Evolutionary conservation across 2,329 filamentous ascomycete genomes (phyloP), one percentile per base, ranked within the genome.

Genomic region (Colletotrichum sp.): DNA sequence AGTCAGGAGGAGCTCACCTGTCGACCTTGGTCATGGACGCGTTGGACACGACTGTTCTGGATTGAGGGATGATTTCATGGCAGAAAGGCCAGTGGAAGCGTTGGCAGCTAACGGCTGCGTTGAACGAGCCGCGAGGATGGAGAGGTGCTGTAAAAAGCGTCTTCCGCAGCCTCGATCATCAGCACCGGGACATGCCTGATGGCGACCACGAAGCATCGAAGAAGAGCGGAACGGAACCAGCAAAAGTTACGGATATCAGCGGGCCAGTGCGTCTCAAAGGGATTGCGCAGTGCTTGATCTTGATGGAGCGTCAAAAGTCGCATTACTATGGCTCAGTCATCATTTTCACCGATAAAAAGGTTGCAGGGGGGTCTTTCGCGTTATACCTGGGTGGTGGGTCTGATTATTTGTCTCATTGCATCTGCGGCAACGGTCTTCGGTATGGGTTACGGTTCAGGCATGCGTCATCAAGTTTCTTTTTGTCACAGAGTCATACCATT

Each of bases 371-470:
- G 62, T 63, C 68, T 66, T 29, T 67, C 71, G 62, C 29, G 57
- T 73, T 71, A 67, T 38, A 59, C 59, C 24, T 57, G 72, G 72
- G 68, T 34, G 68, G 68, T 57, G 62, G 70, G 72, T 73, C 55
- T 66, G 55, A 47, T 71, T 67, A 38, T 73, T 66, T 73, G 63
- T 71, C 68, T 73, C 62, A 73, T 67, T 71, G 72, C 72, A 73
- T 73, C 68, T 73, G 72, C 72, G 59, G 62, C 68, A 73, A 73
- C 68, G 72, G 71, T 57, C 64, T 47, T 70, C 54, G 71, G 69
- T 71, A 73, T 72, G 68, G 68, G 57, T 71, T 58, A 73, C 47
- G 72, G 72, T 72, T 72, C 47, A 57, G 72, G 68, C 72, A 73
- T 73, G 57, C 57, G 68, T 71, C 57, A 73, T 51, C 63, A 72